Percentiles rank a stretch among this genome's conserved stretches.
These are phyloP conservation scores for Pisolithus thermaeus DNA, from an alignment of 1,284 basidiomycete genomes.

Conservation along the genomic window DNA sequence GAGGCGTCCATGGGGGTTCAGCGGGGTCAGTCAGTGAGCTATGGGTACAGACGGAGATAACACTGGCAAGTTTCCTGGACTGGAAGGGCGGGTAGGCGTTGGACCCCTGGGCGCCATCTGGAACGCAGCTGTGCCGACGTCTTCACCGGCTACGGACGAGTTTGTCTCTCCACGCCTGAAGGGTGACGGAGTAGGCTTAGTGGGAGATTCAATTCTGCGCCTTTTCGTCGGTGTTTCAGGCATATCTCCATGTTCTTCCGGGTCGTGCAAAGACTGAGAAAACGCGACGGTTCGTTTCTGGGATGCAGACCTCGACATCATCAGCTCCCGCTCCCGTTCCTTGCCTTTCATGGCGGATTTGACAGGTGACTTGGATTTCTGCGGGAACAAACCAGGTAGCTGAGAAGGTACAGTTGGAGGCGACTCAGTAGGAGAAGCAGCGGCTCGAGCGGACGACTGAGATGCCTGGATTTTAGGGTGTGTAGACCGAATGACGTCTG, in stretches of 20 bases:
- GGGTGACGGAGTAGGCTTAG: slow-evolving; percentile 10
- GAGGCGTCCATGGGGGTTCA: slow-evolving; percentile 21
- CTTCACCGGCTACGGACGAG: neutral
- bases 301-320: slow-evolving; percentile 11
- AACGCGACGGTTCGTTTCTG: slow-evolving; percentile 22
- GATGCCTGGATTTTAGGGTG: slow-evolving; percentile 7
- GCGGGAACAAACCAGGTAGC: neutral
- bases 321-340: neutral
- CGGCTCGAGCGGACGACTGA: neutral
- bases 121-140: slow-evolving; percentile 13
- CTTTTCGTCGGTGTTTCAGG: slow-evolving; percentile 28
- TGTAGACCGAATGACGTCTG: slow-evolving; percentile 18
- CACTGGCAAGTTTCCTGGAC: neutral
- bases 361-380: slow-evolving; percentile 12
- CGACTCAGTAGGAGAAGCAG: neutral
- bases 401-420: neutral
- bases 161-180: slow-evolving; percentile 6
- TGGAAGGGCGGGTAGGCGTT: neutral
- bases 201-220: slow-evolving; percentile 16
- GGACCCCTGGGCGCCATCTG: slow-evolving; percentile 13
- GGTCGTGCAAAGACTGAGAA: neutral
- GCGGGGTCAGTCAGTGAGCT: neutral
- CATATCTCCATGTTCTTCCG: slow-evolving; percentile 1
- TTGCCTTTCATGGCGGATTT: slow-evolving; percentile 13
- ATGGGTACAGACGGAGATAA: neutral